Evolutionary conservation across 192 early-diverging fungal species (phyloP).

Genomic region (Diversispora epigaea): DNA sequence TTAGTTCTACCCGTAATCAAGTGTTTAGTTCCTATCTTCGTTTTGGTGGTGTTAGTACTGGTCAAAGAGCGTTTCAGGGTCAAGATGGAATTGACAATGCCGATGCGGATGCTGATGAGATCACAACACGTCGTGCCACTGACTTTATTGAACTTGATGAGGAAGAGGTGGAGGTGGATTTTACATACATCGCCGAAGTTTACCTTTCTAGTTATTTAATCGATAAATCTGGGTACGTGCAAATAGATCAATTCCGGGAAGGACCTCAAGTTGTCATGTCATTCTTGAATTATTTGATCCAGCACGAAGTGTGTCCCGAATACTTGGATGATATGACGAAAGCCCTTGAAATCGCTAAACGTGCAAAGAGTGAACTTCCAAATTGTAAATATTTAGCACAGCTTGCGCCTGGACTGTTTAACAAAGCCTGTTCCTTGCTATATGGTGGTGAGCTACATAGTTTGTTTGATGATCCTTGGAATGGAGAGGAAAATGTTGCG

Average conservation of each 20-base stretch:
- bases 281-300: slow-evolving; percentile 50
- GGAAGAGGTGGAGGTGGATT: slow-evolving; percentile 43
- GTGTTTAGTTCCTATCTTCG: slow-evolving; percentile 52
- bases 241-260: slow-evolving; percentile 46
- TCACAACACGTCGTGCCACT: slow-evolving; percentile 39
- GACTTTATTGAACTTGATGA: slow-evolving; percentile 45
- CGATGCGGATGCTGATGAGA: slow-evolving; percentile 46
- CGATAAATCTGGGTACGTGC: slow-evolving; percentile 45
- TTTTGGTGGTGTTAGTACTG: slow-evolving; percentile 54
- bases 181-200: slow-evolving; percentile 46
- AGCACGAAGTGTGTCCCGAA: slow-evolving; percentile 53
- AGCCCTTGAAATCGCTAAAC: slow-evolving; percentile 44
- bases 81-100: slow-evolving; percentile 38
- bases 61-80: slow-evolving; percentile 53
- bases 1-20: slow-evolving; percentile 38
- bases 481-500: not conserved
- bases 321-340: slow-evolving; percentile 47
- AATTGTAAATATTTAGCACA: slow-evolving; percentile 44
- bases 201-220: slow-evolving; percentile 57
- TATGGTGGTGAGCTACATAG: slow-evolving; percentile 49
- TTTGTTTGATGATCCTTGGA: slow-evolving; percentile 38
- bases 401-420: slow-evolving; percentile 46
- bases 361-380: slow-evolving; percentile 51
- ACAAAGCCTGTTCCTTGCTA: slow-evolving; percentile 53
- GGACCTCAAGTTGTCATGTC: slow-evolving; percentile 46